phyloP scores from a whole-genome alignment of 2,329 filamentous ascomycete genomes.

The Trichoderma sp. region DNA sequence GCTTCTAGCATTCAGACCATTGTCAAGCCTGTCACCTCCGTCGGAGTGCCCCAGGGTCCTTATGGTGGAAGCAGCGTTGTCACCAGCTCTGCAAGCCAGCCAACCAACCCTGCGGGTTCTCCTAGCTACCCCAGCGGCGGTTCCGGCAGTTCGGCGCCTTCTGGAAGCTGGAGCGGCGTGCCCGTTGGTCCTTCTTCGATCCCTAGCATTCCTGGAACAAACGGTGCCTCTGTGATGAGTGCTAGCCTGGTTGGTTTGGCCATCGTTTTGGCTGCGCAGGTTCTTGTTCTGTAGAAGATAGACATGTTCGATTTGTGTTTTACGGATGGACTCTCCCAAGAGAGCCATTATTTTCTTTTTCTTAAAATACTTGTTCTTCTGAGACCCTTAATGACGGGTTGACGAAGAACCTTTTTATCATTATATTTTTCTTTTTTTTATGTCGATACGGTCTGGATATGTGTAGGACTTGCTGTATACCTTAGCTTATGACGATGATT shows the following conservation, averaged over 20 bases:
- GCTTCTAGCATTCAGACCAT: constrained; percentile 23
- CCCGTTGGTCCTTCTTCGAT: constrained; percentile 20
- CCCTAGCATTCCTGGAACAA: constrained; percentile 45
- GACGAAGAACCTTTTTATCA: background rate
- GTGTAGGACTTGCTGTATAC: constrained; percentile 14
- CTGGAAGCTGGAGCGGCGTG: constrained; percentile 21
- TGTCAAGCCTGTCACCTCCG: constrained; percentile 25
- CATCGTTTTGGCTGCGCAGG: constrained; percentile 32
- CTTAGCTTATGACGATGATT: constrained; percentile 20
- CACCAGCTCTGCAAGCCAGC: constrained; percentile 27
- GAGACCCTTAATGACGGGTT: background rate
- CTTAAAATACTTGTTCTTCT: background rate
- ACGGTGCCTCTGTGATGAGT: constrained; percentile 44
- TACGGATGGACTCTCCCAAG: background rate
- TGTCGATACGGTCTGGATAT: constrained; percentile 19
- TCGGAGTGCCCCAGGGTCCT: constrained; percentile 25
- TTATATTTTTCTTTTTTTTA: constrained; percentile 1
- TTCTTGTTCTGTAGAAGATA: constrained; percentile 31
- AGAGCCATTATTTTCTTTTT: background rate
- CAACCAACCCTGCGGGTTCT: background rate
- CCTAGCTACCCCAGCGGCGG: constrained; percentile 20
- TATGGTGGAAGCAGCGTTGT: constrained; percentile 32
- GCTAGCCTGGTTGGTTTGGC: constrained; percentile 32
- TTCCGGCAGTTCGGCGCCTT: constrained; percentile 27
- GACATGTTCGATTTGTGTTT: background rate